phyloP scores from a whole-genome alignment of 2,329 filamentous ascomycete genomes.

The Tolypocladium tropicale region DNA sequence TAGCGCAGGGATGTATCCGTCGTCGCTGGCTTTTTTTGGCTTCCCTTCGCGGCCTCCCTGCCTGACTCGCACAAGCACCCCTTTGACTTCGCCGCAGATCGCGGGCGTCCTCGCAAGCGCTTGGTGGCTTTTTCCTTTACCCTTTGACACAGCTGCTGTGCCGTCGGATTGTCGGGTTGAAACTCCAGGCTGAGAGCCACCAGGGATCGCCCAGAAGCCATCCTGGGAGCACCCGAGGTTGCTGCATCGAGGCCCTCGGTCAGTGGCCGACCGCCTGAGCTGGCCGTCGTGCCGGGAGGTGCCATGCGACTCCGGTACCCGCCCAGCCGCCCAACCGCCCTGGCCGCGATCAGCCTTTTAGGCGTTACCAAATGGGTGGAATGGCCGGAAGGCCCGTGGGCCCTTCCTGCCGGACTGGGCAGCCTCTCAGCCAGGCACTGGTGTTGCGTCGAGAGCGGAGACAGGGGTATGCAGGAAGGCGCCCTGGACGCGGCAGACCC shows the following conservation, averaged over 20 bases:
- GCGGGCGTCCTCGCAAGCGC: neutral
- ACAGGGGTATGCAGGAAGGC: neutral
- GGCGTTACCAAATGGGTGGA: neutral
- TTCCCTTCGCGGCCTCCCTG: neutral
- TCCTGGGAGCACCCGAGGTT: too few species aligned
- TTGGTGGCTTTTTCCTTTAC: neutral
- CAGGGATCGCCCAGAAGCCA: too few species aligned
- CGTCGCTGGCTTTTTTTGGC: neutral
- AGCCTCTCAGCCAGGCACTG: neutral
- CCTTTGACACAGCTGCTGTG: neutral
- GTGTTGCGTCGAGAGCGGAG: neutral
- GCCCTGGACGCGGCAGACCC: neutral
- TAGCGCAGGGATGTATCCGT: neutral
- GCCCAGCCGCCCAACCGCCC: neutral
- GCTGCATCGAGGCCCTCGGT: too few species aligned
- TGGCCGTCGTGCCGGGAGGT: neutral
- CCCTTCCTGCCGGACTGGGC: neutral
- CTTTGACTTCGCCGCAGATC: neutral
- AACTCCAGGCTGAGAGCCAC: too few species aligned
- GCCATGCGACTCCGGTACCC: neutral
- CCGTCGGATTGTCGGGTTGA: neutral
- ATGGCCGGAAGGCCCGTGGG: neutral
- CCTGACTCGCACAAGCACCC: neutral
- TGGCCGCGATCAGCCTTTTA: neutral
- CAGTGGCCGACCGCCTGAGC: neutral